Percentiles rank a stretch among this genome's conserved stretches.
phyloP scores from a whole-genome alignment of 495 filamentous ascomycete genomes.

The Haplographium delicatum region DNA sequence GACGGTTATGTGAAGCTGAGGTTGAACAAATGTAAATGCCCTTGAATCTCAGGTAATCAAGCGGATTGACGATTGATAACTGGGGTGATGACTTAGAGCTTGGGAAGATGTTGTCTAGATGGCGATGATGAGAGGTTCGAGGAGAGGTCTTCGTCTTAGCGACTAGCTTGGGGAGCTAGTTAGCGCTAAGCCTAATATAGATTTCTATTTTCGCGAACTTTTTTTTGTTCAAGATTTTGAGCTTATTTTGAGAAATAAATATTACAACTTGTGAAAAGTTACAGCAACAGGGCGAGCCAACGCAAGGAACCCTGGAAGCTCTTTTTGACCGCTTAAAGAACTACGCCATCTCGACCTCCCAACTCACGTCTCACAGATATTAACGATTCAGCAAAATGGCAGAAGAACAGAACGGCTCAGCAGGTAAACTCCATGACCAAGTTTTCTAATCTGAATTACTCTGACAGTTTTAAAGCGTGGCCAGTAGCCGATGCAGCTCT shows the following conservation, averaged over 20 bases:
- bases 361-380: conserved; percentile 10
- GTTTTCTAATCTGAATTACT: not conserved
- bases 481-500: conserved; percentile 79
- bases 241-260: not conserved
- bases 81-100: conserved; percentile 41
- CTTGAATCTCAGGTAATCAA: conserved; percentile 23
- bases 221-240: conserved; percentile 4
- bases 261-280: not conserved
- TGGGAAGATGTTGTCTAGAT: conserved; percentile 21
- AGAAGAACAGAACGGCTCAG: conserved; percentile 41
- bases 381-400: conserved; percentile 34
- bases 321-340: too few species aligned
- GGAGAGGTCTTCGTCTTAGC: conserved; percentile 16
- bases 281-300: conserved; percentile 48
- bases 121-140: conserved; percentile 28
- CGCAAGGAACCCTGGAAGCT: conserved; percentile 54
- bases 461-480: conserved; percentile 58
- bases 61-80: conserved; percentile 32
- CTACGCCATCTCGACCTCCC: not conserved
- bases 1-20: conserved; percentile 16
- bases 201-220: conserved; percentile 1
- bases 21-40: conserved; percentile 16
- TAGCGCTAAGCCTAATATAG: not conserved
- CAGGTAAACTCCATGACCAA: conserved; percentile 26
- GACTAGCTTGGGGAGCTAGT: conserved; percentile 9